Base-by-base conservation (phyloP, 352 stramenopile species). In the Hyaloperonospora arabidopsidis region DNA sequence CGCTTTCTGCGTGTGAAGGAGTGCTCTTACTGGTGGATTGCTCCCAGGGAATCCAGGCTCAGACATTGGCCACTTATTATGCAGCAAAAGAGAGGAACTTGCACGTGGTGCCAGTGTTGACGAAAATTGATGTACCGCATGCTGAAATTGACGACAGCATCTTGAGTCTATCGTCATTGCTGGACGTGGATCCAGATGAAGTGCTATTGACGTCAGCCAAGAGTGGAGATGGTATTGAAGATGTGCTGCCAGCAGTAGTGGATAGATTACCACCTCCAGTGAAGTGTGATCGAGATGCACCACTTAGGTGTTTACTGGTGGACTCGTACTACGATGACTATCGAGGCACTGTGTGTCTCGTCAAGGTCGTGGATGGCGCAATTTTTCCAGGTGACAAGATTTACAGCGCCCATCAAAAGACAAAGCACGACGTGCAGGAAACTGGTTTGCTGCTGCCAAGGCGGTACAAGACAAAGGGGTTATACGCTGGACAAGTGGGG, bases 321-420 rank as follows among this genome's bases (percentile, higher is more conserved):
- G 97, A 99, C 68, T 98, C 88, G 40, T 98, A 97, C 93, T 98
- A 98, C 61, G 96, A 99, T 53, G 65, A 89, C 49, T 91, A 93
- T 62, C 81, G 95, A 25, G 96, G 96, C 34, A 96, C 98, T 8
- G 76, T 98, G 29, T 98, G 93, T 64, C 72, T 98, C 2, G 83
- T 99, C 15, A 95, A 97, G 67, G 63, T 93, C 14, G 76, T 98
- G 5, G 94, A 97, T 35, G 96, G 96, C n/a, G 68, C 68, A 15
- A 85, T 93, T n/a, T 68, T 65, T n/a, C 79, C 83, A 3, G 83
- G 83, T n/a, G 80, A 90, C 49, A 86, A 85, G 61, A 87, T 92
- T 54, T 65, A 73, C 43, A 84, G 75, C 48, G 74, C 72, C n/a
- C 72, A 87, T 55, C 68, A 87, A 41, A 82, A 87, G 40, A 84